Evolutionary conservation across 371 early-diverging fungal genomes (phyloP).

Genomic region (Mucor indicus): DNA sequence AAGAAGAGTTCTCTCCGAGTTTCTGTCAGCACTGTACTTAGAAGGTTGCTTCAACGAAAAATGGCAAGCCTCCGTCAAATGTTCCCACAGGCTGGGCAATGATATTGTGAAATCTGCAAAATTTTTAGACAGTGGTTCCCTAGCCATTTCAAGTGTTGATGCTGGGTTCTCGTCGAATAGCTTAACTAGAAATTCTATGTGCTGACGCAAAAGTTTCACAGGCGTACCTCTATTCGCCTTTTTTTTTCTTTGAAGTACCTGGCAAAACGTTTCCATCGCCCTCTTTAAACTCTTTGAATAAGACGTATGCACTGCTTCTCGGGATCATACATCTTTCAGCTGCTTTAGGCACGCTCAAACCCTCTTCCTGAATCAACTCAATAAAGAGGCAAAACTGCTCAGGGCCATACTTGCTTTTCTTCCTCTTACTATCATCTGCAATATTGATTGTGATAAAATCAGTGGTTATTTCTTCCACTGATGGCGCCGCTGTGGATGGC

Average conservation of each 20-base stretch:
- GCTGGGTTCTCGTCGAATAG: slow-evolving; percentile 1
- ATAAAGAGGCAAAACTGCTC: slow-evolving; percentile 4
- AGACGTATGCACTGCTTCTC: slow-evolving; percentile 1
- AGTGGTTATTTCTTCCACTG: slow-evolving; percentile 3
- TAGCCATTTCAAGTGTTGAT: not conserved
- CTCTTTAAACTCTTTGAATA: slow-evolving; percentile 5
- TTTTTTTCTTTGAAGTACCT: not conserved
- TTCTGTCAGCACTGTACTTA: too few relatives aligned
- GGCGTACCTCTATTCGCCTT: not conserved
- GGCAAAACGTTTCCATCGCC: too few relatives aligned
- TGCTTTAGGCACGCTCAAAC: slow-evolving; percentile 8
- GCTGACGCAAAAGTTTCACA: slow-evolving; percentile 3
- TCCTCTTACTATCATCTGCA: slow-evolving; percentile 4
- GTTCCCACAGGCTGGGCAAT: slow-evolving; percentile 2
- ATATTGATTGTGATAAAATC: slow-evolving; percentile 4
- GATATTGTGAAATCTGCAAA: not conserved
- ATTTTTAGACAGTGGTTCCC: not conserved
- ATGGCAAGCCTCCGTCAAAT: slow-evolving; percentile 1
- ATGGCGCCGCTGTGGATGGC: too few relatives aligned
- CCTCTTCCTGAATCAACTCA: slow-evolving; percentile 6
- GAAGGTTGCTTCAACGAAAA: not conserved
- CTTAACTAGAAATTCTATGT: not conserved
- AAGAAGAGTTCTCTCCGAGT: not conserved
- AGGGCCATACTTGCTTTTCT: slow-evolving; percentile 2
- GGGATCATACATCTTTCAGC: slow-evolving; percentile 2